Evolutionary conservation across 140 eudicot species (phyloP).

Genomic region (Senecio squalidus): DNA sequence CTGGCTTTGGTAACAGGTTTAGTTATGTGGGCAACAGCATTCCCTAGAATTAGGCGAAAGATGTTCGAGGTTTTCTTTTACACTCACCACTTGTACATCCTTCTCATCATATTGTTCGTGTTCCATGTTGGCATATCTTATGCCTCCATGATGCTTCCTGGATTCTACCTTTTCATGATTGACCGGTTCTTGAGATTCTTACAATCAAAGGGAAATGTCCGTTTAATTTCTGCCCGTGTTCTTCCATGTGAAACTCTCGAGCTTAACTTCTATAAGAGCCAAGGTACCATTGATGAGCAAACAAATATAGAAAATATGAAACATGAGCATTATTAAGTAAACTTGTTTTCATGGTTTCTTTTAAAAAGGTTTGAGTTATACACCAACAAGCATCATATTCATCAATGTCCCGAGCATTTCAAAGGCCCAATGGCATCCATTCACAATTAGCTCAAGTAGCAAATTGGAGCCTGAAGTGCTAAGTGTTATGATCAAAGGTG

Average conservation of each 20-base stretch:
- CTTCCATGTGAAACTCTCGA: conserved; percentile 69
- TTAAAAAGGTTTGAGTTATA: conserved; percentile 41
- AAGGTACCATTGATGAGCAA: conserved; percentile 29
- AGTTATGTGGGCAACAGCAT: conserved; percentile 62
- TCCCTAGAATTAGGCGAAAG: conserved; percentile 53
- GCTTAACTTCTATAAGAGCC: conserved; percentile 66
- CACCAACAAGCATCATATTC: conserved; percentile 79
- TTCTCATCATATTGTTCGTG: conserved; percentile 63
- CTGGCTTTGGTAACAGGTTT: conserved; percentile 53
- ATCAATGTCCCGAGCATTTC: conserved; percentile 77
- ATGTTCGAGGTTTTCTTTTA: conserved; percentile 86
- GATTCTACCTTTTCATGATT: conserved; percentile 73
- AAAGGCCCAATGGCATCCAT: conserved; percentile 95
- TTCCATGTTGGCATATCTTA: conserved; percentile 69
- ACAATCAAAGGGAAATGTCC: conserved; percentile 55
- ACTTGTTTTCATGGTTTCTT: not conserved
- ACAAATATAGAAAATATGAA: not conserved
- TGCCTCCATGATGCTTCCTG: conserved; percentile 63
- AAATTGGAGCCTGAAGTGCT: conserved; percentile 62
- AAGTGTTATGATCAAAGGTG: conserved; percentile 66
- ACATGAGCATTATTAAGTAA: not conserved
- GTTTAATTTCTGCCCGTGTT: conserved; percentile 59
- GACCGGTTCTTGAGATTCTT: conserved; percentile 69
- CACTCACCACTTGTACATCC: conserved; percentile 61
- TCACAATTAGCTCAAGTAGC: conserved; percentile 71